Evolutionary conservation across 768 basidiomycete species (phyloP), one percentile per base, ranked within the genome.

Genomic region (Kwoniella dendrophila): DNA sequence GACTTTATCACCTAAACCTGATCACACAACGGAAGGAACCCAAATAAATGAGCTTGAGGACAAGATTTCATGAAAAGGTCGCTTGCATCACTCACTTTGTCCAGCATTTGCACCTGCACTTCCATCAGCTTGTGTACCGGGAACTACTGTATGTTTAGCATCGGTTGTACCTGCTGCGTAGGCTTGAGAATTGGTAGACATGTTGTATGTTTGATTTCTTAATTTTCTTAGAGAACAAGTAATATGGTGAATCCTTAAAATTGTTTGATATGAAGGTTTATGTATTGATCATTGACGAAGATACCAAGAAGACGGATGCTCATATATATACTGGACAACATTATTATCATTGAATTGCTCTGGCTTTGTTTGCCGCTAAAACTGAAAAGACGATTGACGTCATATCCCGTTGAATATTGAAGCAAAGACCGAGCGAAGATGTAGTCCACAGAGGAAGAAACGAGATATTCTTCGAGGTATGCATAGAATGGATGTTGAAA

Each of bases 1-100:
- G 65, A 72, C 57, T 34, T 69, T 69, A 20, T 72, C 68, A 6
- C 65, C 71, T 30, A 71, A 16, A 20, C 26, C 70, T 71, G n/a
- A n/a, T n/a, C n/a, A n/a, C n/a, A n/a, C n/a, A n/a, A n/a, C n/a
- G n/a, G n/a, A n/a, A n/a, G n/a, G n/a, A n/a, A n/a, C n/a, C n/a
- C n/a, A n/a, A n/a, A n/a, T n/a, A n/a, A n/a, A n/a, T n/a, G n/a
- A n/a, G n/a, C n/a, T n/a, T n/a, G n/a, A n/a, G n/a, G n/a, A n/a
- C n/a, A n/a, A n/a, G n/a, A n/a, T n/a, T n/a, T n/a, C n/a, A n/a
- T n/a, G n/a, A n/a, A n/a, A n/a, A n/a, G n/a, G n/a, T n/a, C n/a
- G n/a, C n/a, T n/a, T n/a, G n/a, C n/a, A n/a, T 29, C 20, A 60
- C 53, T 36, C 47, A 62, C 60, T 34, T 38, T 62, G 60, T 22